Base-by-base conservation (phyloP, 2,329 filamentous ascomycete genomes). In the Beauveria brongniartii region DNA sequence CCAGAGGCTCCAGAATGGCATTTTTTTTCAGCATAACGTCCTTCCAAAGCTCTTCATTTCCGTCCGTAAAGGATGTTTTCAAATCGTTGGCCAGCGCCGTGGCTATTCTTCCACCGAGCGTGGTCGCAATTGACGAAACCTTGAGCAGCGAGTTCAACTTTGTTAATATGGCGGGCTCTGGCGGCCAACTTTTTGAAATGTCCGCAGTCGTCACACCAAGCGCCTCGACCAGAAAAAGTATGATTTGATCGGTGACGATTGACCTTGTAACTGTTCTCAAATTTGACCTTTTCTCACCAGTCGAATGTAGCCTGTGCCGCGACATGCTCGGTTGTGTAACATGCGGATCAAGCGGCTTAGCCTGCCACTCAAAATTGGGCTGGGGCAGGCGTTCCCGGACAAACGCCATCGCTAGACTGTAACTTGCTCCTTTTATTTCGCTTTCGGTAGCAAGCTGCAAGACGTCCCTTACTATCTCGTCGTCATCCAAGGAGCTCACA, bases 361-460 rank as follows among this genome's bases (percentile, higher is more conserved):
- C 3, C 16, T 43, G 40, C 30, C 30, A 34, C 30, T 34, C 1
- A 8, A 43, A 43, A 0, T 2, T 43, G 40, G 16, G 40, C 1
- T 43, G 16, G 16, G 40, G 18, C 6, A 43, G 40, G 16, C 5
- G 18, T n/a, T 6, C 0, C 16, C 3, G 2, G 18, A 43, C 16
- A 43, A 43, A 43, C 40, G 1, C 16, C 16, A n/a, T 18, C 1
- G 40, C 14, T 41, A 1, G 40, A 1, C 14, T 2, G 40, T 41
- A n/a, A n/a, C 1, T 41, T n/a, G 9, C 30, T 6, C 1, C 16
- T n/a, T 3, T 0, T 1, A 16, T 9, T n/a, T 41, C 5, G 40
- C 16, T 41, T n/a, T n/a, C 40, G 14, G 3, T 16, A 41, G 16
- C 5, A 41, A 43, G 16, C 16, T 0, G 16, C 18, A 43, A 43